Conservation (phyloP, 2,329 filamentous ascomycete genomes). For the Fusarium humuli region DNA sequence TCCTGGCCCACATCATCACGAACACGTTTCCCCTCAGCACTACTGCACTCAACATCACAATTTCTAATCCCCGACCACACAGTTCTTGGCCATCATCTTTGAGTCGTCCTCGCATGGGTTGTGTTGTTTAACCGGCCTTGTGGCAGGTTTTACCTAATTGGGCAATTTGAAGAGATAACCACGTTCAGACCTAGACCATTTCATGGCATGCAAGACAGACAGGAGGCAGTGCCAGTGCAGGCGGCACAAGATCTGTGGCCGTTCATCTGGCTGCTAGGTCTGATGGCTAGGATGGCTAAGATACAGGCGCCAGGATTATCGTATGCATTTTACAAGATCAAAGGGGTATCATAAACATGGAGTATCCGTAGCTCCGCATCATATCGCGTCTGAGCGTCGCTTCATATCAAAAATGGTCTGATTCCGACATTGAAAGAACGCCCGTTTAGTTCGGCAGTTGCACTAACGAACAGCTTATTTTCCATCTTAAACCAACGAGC, state of each 20-base stretch:
- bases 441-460: conserved; percentile 19
- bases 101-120: background rate
- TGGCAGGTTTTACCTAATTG: conserved; percentile 6
- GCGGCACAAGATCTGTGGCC: conserved; percentile 6
- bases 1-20: background rate
- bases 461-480: conserved; percentile 16
- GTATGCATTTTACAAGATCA: conserved; percentile 1
- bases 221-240: conserved; percentile 4
- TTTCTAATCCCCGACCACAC: background rate
- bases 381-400: conserved; percentile 10
- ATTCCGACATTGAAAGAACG: conserved; percentile 5
- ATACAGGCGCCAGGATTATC: background rate
- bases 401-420: conserved; percentile 17
- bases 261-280: background rate
- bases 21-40: background rate
- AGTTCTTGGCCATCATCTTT: background rate
- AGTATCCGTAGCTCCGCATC: background rate
- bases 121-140: background rate
- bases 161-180: conserved; percentile 23
- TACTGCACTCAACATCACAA: background rate
- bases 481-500: background rate
- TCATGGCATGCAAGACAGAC: conserved; percentile 8
- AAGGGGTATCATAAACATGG: background rate
- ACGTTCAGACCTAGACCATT: conserved; percentile 7
- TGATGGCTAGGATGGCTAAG: background rate